Percentiles rank a stretch among this genome's conserved stretches.
phyloP scores from a whole-genome alignment of 257 asterid genomes.

The Euphrasia confusa region DNA sequence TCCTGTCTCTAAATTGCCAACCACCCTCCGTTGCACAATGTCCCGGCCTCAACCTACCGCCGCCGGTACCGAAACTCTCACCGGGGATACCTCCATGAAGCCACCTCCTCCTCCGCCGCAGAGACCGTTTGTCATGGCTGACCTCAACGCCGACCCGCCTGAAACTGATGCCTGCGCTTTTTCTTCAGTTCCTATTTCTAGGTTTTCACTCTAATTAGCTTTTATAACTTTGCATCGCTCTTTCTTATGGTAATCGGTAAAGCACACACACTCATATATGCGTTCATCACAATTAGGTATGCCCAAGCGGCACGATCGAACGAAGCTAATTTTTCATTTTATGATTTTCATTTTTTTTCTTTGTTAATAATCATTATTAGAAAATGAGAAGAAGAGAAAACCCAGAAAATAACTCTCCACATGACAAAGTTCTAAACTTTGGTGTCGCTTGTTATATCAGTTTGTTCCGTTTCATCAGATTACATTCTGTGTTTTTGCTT shows the following conservation, averaged over 20 bases:
- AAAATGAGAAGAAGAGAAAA: not conserved
- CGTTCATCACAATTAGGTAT: conserved; percentile 1
- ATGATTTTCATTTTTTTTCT: not conserved
- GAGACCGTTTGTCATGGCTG: conserved; percentile 51
- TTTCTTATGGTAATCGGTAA: not conserved
- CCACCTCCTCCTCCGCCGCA: conserved; percentile 27
- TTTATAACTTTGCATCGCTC: not conserved
- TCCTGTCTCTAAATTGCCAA: conserved; percentile 19
- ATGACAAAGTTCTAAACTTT: conserved; percentile 4
- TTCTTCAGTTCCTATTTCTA: conserved; percentile 32
- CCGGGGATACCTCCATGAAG: conserved; percentile 30
- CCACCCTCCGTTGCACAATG: conserved; percentile 26
- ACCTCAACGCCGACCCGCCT: conserved; percentile 77
- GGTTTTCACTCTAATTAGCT: conserved; percentile 30
- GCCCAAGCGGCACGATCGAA: conserved; percentile 12
- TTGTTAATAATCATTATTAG: not conserved
- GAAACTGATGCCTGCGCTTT: conserved; percentile 41
- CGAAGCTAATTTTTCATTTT: conserved; percentile 1
- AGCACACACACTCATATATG: not conserved
- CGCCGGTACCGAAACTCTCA: conserved; percentile 28
- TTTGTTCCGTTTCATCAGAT: conserved; percentile 12
- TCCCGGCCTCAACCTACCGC: conserved; percentile 29
- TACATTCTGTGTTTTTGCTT: not conserved
- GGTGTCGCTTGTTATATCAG: not conserved
- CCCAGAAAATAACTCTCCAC: not conserved